Evolutionary conservation across 345 rosid genomes (phyloP).

Genomic region (Viola odorata): DNA sequence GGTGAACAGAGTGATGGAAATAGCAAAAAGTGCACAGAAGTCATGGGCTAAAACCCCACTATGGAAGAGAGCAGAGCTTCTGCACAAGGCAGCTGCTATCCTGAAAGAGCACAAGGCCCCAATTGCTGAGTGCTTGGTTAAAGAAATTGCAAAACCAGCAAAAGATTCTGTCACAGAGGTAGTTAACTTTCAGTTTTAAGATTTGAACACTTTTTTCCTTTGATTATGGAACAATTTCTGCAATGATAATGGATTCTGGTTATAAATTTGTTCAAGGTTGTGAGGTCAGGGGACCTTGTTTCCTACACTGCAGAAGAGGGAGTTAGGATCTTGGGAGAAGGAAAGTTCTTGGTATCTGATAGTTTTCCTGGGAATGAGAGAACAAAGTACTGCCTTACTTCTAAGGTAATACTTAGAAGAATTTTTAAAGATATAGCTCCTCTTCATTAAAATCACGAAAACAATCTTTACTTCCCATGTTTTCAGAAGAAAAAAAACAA

Average conservation of each 20-base stretch:
- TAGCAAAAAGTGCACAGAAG: conserved; percentile 77
- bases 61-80: conserved; percentile 98
- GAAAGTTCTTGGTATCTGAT: conserved; percentile 87
- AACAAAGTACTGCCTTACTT: conserved; percentile 94
- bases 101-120: conserved; percentile 81
- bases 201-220: no score
- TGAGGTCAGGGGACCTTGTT: conserved; percentile 91
- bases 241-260: not conserved
- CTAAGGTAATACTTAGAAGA: conserved; percentile 48
- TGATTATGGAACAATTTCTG: no score
- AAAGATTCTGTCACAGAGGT: conserved; percentile 94
- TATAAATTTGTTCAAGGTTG: conserved; percentile 43
- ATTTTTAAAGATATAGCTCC: not conserved
- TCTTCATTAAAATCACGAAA: not conserved
- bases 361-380: conserved; percentile 97
- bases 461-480: no score
- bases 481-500: no score
- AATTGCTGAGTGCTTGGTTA: conserved; percentile 82
- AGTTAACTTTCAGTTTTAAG: not conserved
- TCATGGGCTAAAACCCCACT: conserved; percentile 94
- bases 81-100: conserved; percentile 90
- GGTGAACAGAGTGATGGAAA: conserved; percentile 84
- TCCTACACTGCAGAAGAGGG: conserved; percentile 97
- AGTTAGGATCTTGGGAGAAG: conserved; percentile 89
- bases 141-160: conserved; percentile 98